Base-by-base conservation (phyloP, 177 flowering plant genomes). In the Tripterygium wilfordii region DNA sequence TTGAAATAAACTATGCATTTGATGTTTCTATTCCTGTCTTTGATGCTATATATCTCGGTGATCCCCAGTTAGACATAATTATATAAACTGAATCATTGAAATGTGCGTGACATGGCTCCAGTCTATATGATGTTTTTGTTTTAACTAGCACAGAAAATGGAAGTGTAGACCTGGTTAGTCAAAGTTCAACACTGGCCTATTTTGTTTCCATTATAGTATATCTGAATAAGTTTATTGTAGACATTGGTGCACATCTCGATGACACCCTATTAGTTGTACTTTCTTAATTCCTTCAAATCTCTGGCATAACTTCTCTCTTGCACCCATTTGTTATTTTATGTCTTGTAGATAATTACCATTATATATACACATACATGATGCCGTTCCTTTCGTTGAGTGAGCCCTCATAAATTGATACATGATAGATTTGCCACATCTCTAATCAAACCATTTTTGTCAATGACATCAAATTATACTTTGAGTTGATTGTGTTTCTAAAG, bases 1-100 rank as follows among this genome's bases (percentile, higher is more conserved):
- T 53, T 57, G 22, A 42, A n/a, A 67, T 72, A 79, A 75, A 78
- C 54, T 45, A 82, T 44, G 10, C 8, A 53, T 85, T 66, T 78
- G 89, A 79, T 80, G 86, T 61, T 79, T 85, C 89, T 81, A 78
- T 77, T 83, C 92, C 82, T 45, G 70, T 71, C 67, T 79, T 60
- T 71, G 74, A 66, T 82, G n/a, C n/a, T n/a, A n/a, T n/a, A 30
- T 53, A 69, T 68, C n/a, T n/a, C n/a, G n/a, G n/a, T n/a, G n/a
- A n/a, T n/a, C n/a, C n/a, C n/a, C n/a, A 41, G 66, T 32, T 66
- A 38, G 23, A 50, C 20, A 56, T 61, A 37, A 55, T 17, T 23
- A 8, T 15, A 8, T 22, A 45, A 49, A 57, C 51, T 27, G 24
- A 54, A 52, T 29, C 33, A 43, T 46, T 28, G n/a, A n/a, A 53